phyloP scores from a whole-genome alignment of 2,329 filamentous ascomycete genomes.

The Xylariaceae sp. region DNA sequence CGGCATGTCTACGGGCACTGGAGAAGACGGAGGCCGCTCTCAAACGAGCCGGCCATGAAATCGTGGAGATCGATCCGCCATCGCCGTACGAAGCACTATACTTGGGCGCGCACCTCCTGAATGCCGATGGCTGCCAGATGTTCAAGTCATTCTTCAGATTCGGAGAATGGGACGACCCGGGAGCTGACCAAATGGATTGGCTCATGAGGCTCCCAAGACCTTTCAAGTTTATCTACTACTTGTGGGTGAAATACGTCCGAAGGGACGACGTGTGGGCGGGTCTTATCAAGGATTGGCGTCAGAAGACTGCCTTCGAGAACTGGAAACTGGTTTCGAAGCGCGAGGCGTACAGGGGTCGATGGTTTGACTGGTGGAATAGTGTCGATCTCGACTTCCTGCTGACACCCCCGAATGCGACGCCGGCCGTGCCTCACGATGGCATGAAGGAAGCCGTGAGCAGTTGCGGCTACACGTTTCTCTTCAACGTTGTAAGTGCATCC shows the following conservation, averaged over 20 bases:
- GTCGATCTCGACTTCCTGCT: constrained; percentile 76
- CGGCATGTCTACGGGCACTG: constrained; percentile 78
- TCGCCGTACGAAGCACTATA: constrained; percentile 74
- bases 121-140: constrained; percentile 80
- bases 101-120: constrained; percentile 79
- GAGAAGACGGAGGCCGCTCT: constrained; percentile 72
- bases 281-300: constrained; percentile 71
- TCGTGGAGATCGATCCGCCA: constrained; percentile 66
- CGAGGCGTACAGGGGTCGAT: constrained; percentile 75
- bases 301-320: constrained; percentile 75
- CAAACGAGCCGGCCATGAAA: constrained; percentile 71
- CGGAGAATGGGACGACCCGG: constrained; percentile 79
- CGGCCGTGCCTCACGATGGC: constrained; percentile 81
- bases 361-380: constrained; percentile 84
- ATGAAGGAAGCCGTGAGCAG: constrained; percentile 85
- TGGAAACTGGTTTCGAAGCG: constrained; percentile 80
- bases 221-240: constrained; percentile 82
- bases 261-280: constrained; percentile 78
- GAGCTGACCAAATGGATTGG: constrained; percentile 73
- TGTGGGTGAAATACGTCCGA: constrained; percentile 84
- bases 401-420: constrained; percentile 85
- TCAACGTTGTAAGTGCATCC: constrained; percentile 70
- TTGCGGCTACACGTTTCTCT: constrained; percentile 92
- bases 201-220: constrained; percentile 74
- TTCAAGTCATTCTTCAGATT: constrained; percentile 76